Conservation (phyloP, 2,329 filamentous ascomycete species). For the Gaeumannomyces sp. region DNA sequence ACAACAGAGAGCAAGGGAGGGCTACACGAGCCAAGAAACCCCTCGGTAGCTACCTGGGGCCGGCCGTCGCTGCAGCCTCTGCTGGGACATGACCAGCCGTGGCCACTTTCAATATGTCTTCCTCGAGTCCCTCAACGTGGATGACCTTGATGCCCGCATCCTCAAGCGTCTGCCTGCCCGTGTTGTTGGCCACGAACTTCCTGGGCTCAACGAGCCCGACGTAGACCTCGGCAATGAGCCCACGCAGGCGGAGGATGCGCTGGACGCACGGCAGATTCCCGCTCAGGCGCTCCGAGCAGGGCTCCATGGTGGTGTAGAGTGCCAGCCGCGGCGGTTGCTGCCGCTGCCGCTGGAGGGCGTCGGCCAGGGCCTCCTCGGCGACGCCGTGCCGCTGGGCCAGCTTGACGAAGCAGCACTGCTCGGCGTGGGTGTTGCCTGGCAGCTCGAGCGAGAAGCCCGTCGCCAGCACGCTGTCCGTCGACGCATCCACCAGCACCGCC, state of each 20-base stretch:
- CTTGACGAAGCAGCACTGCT: slow-evolving; percentile 86
- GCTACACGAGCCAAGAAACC: not conserved
- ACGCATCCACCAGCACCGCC: slow-evolving; percentile 67
- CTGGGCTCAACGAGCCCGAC: slow-evolving; percentile 85
- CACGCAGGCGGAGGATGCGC: slow-evolving; percentile 59
- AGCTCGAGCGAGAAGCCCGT: slow-evolving; percentile 90
- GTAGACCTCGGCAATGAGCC: slow-evolving; percentile 69
- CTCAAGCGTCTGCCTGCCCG: slow-evolving; percentile 63
- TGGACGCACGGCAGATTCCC: slow-evolving; percentile 75
- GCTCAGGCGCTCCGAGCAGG: slow-evolving; percentile 67
- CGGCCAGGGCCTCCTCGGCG: slow-evolving; percentile 47
- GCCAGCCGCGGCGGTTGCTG: slow-evolving; percentile 36
- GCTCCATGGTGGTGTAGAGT: slow-evolving; percentile 92
- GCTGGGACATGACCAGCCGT: slow-evolving; percentile 64
- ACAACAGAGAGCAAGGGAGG: not conserved
- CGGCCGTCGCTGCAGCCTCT: not conserved
- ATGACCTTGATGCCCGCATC: slow-evolving; percentile 68
- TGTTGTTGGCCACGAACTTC: slow-evolving; percentile 80
- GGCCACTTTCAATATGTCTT: slow-evolving; percentile 74
- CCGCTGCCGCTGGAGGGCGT: slow-evolving; percentile 34
- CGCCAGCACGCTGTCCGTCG: slow-evolving; percentile 55
- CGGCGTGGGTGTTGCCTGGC: slow-evolving; percentile 89
- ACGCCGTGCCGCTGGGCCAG: slow-evolving; percentile 43
- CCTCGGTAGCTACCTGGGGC: not conserved
- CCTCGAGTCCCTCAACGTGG: slow-evolving; percentile 68